Evolutionary conservation across 179 eudicot species (phyloP).

Genomic region (Beta corolliflora): DNA sequence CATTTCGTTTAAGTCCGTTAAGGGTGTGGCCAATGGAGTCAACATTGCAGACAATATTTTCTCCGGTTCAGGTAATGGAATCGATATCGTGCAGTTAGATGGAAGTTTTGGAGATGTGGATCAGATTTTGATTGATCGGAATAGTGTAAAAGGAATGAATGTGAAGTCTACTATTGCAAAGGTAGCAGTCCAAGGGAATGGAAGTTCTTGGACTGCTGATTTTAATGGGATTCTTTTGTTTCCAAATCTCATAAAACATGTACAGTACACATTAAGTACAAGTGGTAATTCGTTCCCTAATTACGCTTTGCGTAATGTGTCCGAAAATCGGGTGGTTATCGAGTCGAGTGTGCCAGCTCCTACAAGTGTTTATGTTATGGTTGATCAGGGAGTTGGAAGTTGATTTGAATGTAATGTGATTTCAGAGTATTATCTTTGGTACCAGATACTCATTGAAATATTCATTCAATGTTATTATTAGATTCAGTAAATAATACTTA

Average conservation of each 20-base stretch:
- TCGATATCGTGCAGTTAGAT: conserved; percentile 66
- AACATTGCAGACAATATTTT: conserved; percentile 80
- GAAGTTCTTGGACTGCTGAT: conserved; percentile 56
- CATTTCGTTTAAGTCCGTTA: conserved; percentile 54
- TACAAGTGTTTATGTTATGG: conserved; percentile 53
- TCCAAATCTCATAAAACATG: conserved; percentile 58
- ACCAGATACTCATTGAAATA: neutral
- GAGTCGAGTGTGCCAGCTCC: conserved; percentile 44
- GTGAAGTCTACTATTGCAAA: conserved; percentile 56
- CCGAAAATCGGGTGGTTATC: conserved; percentile 59
- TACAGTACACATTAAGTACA: conserved; percentile 53
- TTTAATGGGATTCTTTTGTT: conserved; percentile 52
- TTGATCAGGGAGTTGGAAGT: conserved; percentile 54
- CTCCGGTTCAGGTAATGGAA: conserved; percentile 56
- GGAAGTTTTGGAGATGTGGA: conserved; percentile 47
- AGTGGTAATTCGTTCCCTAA: conserved; percentile 47
- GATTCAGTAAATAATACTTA: too few relatives aligned
- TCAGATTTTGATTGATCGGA: conserved; percentile 57
- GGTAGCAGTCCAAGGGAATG: conserved; percentile 46
- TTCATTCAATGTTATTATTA: too few relatives aligned
- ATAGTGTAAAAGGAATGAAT: conserved; percentile 69
- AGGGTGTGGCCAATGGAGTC: conserved; percentile 55
- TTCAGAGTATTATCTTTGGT: neutral
- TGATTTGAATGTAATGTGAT: neutral
- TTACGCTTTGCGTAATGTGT: conserved; percentile 62